phyloP scores from a whole-genome alignment of 78 protist species.

The Dictyostelium firmibasis region DNA sequence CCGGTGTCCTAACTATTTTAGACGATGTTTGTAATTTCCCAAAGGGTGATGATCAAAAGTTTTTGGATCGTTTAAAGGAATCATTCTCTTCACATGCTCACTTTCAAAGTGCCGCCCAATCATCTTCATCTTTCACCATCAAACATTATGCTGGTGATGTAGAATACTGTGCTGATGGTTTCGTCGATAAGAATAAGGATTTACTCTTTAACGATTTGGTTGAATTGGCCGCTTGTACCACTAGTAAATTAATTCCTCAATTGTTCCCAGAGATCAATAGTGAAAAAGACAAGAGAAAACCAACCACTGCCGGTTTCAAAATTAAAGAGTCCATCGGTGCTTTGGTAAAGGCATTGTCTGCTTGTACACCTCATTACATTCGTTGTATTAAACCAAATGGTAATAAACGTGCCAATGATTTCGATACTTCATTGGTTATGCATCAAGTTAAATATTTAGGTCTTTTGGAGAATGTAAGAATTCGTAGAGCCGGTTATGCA shows the following conservation, averaged over 20 bases:
- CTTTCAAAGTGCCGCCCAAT: constrained; percentile 22
- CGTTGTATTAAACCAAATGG: constrained; percentile 93
- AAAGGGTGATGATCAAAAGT: constrained; percentile 87
- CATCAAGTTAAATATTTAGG: constrained; percentile 92
- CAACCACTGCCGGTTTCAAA: constrained; percentile 90
- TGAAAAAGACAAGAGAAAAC: constrained; percentile 74
- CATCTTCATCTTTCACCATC: constrained; percentile 51
- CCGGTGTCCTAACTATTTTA: constrained; percentile 86
- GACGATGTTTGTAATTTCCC: constrained; percentile 92
- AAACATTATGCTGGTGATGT: constrained; percentile 97
- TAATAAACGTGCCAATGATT: constrained; percentile 53
- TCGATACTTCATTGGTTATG: constrained; percentile 76
- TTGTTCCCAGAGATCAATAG: constrained; percentile 84
- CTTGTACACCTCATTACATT: constrained; percentile 82
- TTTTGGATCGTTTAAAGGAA: constrained; percentile 60
- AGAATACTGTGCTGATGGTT: constrained; percentile 82
- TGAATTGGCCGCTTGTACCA: constrained; percentile 62
- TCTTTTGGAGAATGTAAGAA: constrained; percentile 90
- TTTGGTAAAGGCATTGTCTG: constrained; percentile 83
- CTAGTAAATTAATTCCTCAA: constrained; percentile 30
- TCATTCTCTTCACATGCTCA: constrained; percentile 53
- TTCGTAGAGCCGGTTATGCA: constrained; percentile 95
- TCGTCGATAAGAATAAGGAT: constrained; percentile 91
- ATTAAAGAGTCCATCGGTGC: constrained; percentile 84
- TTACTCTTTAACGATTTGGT: constrained; percentile 83